Evolutionary conservation across 129 eudicot species (phyloP), one percentile per base, ranked within the genome.

Genomic region (Pulicaria dysenterica): DNA sequence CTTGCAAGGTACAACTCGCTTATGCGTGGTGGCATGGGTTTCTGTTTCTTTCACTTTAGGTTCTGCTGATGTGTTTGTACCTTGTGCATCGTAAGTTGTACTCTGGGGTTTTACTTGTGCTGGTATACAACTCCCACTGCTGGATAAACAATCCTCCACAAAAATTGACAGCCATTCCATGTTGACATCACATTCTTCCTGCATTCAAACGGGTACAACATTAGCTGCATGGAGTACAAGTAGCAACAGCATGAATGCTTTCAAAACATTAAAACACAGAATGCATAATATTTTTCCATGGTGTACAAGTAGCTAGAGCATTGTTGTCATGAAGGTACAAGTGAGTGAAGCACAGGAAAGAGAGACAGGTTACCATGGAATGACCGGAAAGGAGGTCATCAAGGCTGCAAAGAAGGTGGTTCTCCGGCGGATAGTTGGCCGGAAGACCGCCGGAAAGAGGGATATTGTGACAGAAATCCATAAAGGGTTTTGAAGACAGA

Each of bases 161-260:
- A 83, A 86, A 24, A 77, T 68, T 15, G 91, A 86, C 13, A 86
- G 79, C 91, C 91, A 86, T 61, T 86, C 88, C 69, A 83, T 77
- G 77, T 77, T 68, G 4, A 83, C 71, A 59, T 85, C 90, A 38
- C 55, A 76, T 72, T 80, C 85, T 70, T 73, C 91, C 85, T 86
- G 72, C 61, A 62, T 62, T 74, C 7, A 57, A 34, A 73, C 17
- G 6, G 4, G 56, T 15, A 65, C 16, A 37, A 41, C 41, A 49
- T 13, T 1, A 72, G 17, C 10, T 41, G 40, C 57, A 12, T 47
- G 41, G 12, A 43, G 24, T 11, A 41, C 77, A 10, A 59, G 39
- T 42, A 10, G 31, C 10, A 4, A 31, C 3, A 39, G 63, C 42
- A 70, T 9, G 7, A 6, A 49, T 37, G 14, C 12, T 42, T 5